phyloP scores from a whole-genome alignment of 169 alveolate genomes.

The Cystoisospora suis region DNA sequence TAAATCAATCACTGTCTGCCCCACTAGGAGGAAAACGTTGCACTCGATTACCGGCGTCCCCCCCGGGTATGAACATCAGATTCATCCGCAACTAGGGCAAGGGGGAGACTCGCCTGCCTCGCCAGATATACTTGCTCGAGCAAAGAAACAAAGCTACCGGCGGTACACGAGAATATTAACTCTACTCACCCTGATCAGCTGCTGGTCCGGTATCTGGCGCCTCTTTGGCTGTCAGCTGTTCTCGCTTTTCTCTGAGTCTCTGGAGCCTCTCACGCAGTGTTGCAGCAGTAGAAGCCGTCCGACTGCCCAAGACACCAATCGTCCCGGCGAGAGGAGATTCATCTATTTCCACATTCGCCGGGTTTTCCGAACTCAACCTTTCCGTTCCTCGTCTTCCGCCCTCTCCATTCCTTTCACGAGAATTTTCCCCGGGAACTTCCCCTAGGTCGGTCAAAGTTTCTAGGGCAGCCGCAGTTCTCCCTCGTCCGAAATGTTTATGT shows the following conservation, averaged over 20 bases:
- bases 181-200: not conserved
- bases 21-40: too few relatives aligned
- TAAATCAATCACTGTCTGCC: too few relatives aligned
- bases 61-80: too few relatives aligned
- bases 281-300: not conserved
- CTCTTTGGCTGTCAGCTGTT: not conserved
- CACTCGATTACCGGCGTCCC: too few relatives aligned
- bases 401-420: not conserved
- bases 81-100: too few relatives aligned
- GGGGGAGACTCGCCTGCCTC: too few relatives aligned
- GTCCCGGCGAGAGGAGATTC: too few relatives aligned
- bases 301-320: not conserved
- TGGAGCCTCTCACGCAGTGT: not conserved
- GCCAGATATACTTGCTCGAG: too few relatives aligned
- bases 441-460: not conserved
- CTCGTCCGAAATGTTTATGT: not conserved
- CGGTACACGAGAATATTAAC: too few relatives aligned
- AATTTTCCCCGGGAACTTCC: not conserved
- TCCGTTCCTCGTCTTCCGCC: not conserved
- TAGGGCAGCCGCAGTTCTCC: not conserved
- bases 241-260: slow-evolving; percentile 1
- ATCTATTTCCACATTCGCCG: too few relatives aligned
- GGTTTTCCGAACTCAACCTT: too few relatives aligned
- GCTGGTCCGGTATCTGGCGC: not conserved
- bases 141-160: too few relatives aligned